Conservation (phyloP, 805 yeast genomes). For the Candida xyloterini region DNA sequence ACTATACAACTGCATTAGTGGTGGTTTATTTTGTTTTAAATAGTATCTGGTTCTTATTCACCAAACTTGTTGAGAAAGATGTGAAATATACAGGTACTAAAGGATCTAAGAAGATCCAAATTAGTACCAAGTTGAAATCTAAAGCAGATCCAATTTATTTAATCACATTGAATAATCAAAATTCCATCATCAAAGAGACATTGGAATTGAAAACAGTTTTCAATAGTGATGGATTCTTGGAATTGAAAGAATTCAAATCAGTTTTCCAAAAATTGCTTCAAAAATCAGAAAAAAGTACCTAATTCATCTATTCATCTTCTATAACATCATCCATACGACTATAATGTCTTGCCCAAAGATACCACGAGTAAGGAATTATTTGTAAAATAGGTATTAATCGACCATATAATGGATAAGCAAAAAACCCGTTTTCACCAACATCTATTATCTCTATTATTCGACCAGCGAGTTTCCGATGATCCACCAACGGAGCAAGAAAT, state of each 20-base stretch:
- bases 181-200: conserved; percentile 16
- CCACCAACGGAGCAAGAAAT: conserved; percentile 49
- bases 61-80: conserved; percentile 38
- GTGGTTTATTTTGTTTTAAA: conserved; percentile 38
- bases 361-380: conserved; percentile 40
- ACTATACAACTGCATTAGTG: conserved; percentile 36
- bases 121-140: conserved; percentile 37
- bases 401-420: conserved; percentile 47
- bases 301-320: conserved; percentile 1
- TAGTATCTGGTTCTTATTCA: conserved; percentile 34
- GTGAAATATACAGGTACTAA: conserved; percentile 46
- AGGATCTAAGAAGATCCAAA: conserved; percentile 34
- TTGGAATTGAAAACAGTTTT: conserved; percentile 43
- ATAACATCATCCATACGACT: conserved; percentile 32
- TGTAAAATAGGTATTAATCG: conserved; percentile 42
- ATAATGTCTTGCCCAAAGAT: conserved; percentile 27
- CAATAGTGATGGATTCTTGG: conserved; percentile 45
- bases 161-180: conserved; percentile 33
- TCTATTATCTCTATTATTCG: conserved; percentile 34
- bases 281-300: conserved; percentile 19
- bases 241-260: conserved; percentile 32
- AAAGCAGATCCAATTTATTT: conserved; percentile 45
- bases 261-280: conserved; percentile 24
- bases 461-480: conserved; percentile 36
- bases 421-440: conserved; percentile 40